Base-by-base conservation (phyloP, 768 basidiomycete species). In the Baorangia bicolor region DNA sequence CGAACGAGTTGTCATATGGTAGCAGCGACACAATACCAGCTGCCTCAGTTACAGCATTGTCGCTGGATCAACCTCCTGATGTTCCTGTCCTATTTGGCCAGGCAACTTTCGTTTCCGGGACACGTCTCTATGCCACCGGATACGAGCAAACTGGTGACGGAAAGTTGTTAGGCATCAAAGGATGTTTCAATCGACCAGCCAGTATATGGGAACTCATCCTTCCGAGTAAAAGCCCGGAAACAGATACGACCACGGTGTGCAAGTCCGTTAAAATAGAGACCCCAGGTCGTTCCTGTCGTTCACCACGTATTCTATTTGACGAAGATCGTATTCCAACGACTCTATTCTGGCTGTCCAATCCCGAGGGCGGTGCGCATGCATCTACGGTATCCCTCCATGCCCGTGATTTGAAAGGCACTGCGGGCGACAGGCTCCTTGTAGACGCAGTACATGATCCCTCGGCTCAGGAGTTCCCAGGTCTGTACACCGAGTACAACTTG, bases 131-230 rank as follows among this genome's bases (percentile, higher is more conserved):
- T 51, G 83, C 82, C 0, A 85, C 84, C 0, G 87, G 86, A 0
- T 87, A 85, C 64, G 82, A 86, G 45, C 74, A 77, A 40, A 79
- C 82, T 2, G 63, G 66, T 1, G 86, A 89, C 49, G 82, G 79
- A 6, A 79, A 83, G 39, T 59, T 83, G 16, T 72, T 90, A 16
- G 88, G 88, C 0, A 66, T 84, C 54, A 81, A 78, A 56, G 72
- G 73, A 4, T 89, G 87, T 65, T 76, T 75, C 59, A 90, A 89
- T 59, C 78, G 86, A 1, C 81, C 82, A 0, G 68, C 77, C 5
- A 77, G 79, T 0, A 79, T 89, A 28, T 88, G 82, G 82, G 74
- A 77, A 33, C 63, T 88, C 23, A 52, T 45, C 4, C 55, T 80
- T 66, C 51, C 43, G 35, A 56, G 39, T 18, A 37, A 44, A 54